Percentiles rank a stretch among this genome's conserved stretches.
Evolutionary conservation across 345 rosid genomes (phyloP).

Genomic region (Gossypium ekmanianum): DNA sequence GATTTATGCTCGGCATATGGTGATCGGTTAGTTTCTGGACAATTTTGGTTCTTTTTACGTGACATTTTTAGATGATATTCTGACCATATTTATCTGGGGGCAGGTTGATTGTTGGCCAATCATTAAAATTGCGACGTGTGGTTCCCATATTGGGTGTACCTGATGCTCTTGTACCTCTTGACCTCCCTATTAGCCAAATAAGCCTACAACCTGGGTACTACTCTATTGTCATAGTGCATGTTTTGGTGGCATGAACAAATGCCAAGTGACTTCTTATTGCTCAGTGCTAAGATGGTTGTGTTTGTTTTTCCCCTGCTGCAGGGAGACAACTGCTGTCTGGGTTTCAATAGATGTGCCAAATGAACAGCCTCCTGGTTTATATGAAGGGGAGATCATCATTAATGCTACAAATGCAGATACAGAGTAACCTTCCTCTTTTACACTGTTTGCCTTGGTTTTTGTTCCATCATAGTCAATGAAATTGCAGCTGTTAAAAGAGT

Average conservation of each 20-base stretch:
- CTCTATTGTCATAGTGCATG: constrained; percentile 7
- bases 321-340: constrained; percentile 90
- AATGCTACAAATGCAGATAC: constrained; percentile 64
- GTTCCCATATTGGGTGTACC: constrained; percentile 86
- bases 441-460: neutral
- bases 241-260: constrained; percentile 10
- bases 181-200: constrained; percentile 68
- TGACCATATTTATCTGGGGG: constrained; percentile 18
- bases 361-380: constrained; percentile 81
- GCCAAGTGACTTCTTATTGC: constrained; percentile 10
- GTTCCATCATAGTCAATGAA: neutral
- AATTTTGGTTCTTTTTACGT: neutral
- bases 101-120: constrained; percentile 82
- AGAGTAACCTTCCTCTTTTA: constrained; percentile 40
- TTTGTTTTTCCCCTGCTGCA: constrained; percentile 30
- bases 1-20: constrained; percentile 80
- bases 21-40: constrained; percentile 59
- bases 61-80: constrained; percentile 7
- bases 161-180: constrained; percentile 96
- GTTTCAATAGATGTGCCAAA: constrained; percentile 86
- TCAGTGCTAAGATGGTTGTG: constrained; percentile 18
- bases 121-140: constrained; percentile 61
- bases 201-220: constrained; percentile 77
- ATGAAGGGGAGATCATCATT: constrained; percentile 79
- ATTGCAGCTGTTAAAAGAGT: neutral